Conservation (phyloP, 768 basidiomycete species). For the Suillus americanus region DNA sequence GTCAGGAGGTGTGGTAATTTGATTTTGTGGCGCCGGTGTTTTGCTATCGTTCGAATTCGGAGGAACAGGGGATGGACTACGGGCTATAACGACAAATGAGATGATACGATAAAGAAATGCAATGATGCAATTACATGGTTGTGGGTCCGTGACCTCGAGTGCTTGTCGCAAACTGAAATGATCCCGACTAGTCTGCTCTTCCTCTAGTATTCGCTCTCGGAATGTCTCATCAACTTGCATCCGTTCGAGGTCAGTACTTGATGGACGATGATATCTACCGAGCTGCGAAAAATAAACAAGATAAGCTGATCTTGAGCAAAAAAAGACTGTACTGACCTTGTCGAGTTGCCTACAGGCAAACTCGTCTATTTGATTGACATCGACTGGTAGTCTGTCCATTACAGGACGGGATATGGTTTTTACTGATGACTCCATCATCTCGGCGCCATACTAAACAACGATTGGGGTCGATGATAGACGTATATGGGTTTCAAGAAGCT, state of each 20-base stretch:
- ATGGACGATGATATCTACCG: slow-evolving; percentile 48
- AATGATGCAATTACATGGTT: slow-evolving; percentile 12
- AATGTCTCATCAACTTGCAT: slow-evolving; percentile 25
- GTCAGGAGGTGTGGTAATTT: slow-evolving; percentile 11
- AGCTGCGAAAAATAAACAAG: slow-evolving; percentile 31
- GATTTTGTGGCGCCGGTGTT: slow-evolving; percentile 24
- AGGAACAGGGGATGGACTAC: neutral
- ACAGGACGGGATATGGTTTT: slow-evolving; percentile 81
- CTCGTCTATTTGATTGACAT: slow-evolving; percentile 74
- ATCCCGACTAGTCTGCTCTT: slow-evolving; percentile 8
- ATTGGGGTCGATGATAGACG: slow-evolving; percentile 13
- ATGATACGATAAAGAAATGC: slow-evolving; percentile 4
- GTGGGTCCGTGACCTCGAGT: neutral
- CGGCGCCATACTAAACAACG: slow-evolving; percentile 69
- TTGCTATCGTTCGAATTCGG: slow-evolving; percentile 14
- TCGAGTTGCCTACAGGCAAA: slow-evolving; percentile 89
- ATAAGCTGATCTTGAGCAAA: neutral
- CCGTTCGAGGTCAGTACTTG: slow-evolving; percentile 27
- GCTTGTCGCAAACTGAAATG: neutral
- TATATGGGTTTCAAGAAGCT: slow-evolving; percentile 16
- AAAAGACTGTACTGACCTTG: slow-evolving; percentile 49
- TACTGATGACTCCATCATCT: slow-evolving; percentile 84
- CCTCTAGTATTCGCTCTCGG: neutral
- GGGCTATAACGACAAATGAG: slow-evolving; percentile 7
- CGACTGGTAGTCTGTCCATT: slow-evolving; percentile 74